These are phyloP conservation scores for Austroboletus niveus DNA, from an alignment of 1,284 basidiomycete genomes.

Conservation along the genomic window DNA sequence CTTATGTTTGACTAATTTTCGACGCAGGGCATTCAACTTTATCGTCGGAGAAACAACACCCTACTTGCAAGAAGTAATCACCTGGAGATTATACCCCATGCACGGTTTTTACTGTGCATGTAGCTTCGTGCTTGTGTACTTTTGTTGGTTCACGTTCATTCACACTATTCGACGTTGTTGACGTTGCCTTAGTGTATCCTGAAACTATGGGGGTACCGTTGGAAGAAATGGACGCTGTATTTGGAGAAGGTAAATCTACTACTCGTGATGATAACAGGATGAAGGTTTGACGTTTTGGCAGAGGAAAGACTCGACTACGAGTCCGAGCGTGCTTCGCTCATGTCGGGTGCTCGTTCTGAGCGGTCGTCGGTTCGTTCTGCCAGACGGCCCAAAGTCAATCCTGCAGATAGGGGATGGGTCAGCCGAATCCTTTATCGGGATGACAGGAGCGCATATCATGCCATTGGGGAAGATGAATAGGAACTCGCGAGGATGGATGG, in stretches of 20 bases:
- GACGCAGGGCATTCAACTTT: slow-evolving; percentile 79
- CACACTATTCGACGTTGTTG: not conserved
- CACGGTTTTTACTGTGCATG: slow-evolving; percentile 92
- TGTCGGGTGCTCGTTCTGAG: slow-evolving; percentile 41
- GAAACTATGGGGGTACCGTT: slow-evolving; percentile 78
- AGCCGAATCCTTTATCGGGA: slow-evolving; percentile 50
- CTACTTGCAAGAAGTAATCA: slow-evolving; percentile 84
- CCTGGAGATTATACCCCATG: slow-evolving; percentile 95
- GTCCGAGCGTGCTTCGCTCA: slow-evolving; percentile 64
- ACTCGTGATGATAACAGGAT: not conserved
- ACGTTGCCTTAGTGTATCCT: slow-evolving; percentile 60
- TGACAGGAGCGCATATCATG: slow-evolving; percentile 49
- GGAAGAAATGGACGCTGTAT: slow-evolving; percentile 83
- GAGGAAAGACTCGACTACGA: slow-evolving; percentile 71
- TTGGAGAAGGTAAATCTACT: slow-evolving; percentile 63
- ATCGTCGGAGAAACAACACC: slow-evolving; percentile 90
- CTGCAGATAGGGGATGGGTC: slow-evolving; percentile 43
- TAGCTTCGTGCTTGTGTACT: slow-evolving; percentile 84
- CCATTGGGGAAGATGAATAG: slow-evolving; percentile 57
- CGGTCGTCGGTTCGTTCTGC: slow-evolving; percentile 34
- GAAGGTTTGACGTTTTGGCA: slow-evolving; percentile 35
- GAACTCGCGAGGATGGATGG: slow-evolving; percentile 63
- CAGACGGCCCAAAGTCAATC: slow-evolving; percentile 24
- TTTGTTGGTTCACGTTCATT: slow-evolving; percentile 47
- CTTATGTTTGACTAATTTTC: slow-evolving; percentile 33